A percentile compares a stretch with the other conserved stretches of the same genome.
phyloP scores from a whole-genome alignment of 2,329 filamentous ascomycete genomes.

The Akanthomyces uredinophilus region DNA sequence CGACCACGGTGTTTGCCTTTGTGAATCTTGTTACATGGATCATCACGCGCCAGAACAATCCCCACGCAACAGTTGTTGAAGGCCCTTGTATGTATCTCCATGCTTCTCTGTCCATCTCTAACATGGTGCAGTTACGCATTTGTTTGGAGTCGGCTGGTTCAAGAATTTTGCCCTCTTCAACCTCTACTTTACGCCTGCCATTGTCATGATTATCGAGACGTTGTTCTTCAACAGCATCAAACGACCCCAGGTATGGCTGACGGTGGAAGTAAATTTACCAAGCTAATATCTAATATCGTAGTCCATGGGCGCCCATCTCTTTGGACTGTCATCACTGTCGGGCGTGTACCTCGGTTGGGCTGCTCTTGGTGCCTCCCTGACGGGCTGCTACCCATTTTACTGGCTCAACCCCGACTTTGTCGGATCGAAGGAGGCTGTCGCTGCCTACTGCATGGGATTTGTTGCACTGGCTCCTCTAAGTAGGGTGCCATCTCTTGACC shows the following conservation, averaged over 20 bases:
- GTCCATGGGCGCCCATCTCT: slow-evolving; percentile 40
- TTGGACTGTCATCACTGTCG: slow-evolving; percentile 36
- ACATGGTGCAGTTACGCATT: slow-evolving; percentile 36
- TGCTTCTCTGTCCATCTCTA: neutral
- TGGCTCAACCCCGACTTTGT: slow-evolving; percentile 44
- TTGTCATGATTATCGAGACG: slow-evolving; percentile 42
- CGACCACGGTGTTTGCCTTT: slow-evolving; percentile 41
- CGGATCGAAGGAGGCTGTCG: slow-evolving; percentile 39
- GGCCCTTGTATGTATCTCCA: slow-evolving; percentile 16
- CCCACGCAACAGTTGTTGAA: slow-evolving; percentile 15
- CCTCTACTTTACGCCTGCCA: slow-evolving; percentile 38
- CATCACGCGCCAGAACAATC: slow-evolving; percentile 30
- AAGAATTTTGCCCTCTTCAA: slow-evolving; percentile 42
- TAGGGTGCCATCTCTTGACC: slow-evolving; percentile 37
- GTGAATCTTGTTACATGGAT: slow-evolving; percentile 47
- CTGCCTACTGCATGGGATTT: slow-evolving; percentile 41
- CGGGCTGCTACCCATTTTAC: slow-evolving; percentile 44
- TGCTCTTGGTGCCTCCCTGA: slow-evolving; percentile 40
- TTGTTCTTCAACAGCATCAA: slow-evolving; percentile 49
- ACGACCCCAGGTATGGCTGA: slow-evolving; percentile 39
- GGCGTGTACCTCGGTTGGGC: slow-evolving; percentile 47
- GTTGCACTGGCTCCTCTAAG: slow-evolving; percentile 38
- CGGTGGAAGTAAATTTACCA: neutral
- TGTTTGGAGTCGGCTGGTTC: slow-evolving; percentile 45
- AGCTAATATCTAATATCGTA: slow-evolving; percentile 23